Evolutionary conservation across 2,329 filamentous ascomycete species (phyloP), one percentile per base, ranked within the genome.

Genomic region (Westerdykella aurantiaca): DNA sequence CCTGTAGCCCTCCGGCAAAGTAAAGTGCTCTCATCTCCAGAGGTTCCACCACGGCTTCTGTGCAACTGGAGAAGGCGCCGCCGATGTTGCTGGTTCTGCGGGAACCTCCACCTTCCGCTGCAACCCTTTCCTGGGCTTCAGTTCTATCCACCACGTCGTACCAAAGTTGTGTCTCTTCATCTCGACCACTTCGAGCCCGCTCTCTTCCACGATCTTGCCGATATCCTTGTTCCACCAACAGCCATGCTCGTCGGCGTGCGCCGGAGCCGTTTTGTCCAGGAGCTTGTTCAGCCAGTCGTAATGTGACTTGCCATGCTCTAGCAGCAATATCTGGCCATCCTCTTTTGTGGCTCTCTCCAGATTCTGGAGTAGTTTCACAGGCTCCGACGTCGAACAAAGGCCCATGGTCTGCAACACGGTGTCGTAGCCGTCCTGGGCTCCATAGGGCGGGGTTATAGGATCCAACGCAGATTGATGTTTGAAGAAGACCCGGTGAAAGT

Each of bases 161-260:
- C 73, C 73, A 47, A 74, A 63, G 49, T 75, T 70, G 51, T 69
- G 67, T 47, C 73, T 64, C 51, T 66, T 64, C 48, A 73, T 67
- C 13, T 61, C 53, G 10, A 74, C 70, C 3, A 76, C 63, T 46
- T 75, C 71, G 37, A 76, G 52, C 13, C 72, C 72, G 42, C 67
- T 72, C n/a, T 70, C 64, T 39, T 70, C 59, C 9, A 75, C 71
- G 43, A 76, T 69, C 43, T 61, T 64, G 6, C 69, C 72, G 50
- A 76, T 73, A 42, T 76, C 73, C 49, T 72, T 72, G 50, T 76
- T 76, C 69, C 69, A 76, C 72, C 73, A 76, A 51, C 73, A 76
- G 14, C 73, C 73, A 48, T 74, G 70, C 37, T 69, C 63, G 39
- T 73, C 68, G 1, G 73, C 73, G 50, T 76, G 73, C 45, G 65